A percentile compares a stretch with the other conserved stretches of the same genome.
Conservation (phyloP, 306 rosid species). For the Pachyrhizus erosus region DNA sequence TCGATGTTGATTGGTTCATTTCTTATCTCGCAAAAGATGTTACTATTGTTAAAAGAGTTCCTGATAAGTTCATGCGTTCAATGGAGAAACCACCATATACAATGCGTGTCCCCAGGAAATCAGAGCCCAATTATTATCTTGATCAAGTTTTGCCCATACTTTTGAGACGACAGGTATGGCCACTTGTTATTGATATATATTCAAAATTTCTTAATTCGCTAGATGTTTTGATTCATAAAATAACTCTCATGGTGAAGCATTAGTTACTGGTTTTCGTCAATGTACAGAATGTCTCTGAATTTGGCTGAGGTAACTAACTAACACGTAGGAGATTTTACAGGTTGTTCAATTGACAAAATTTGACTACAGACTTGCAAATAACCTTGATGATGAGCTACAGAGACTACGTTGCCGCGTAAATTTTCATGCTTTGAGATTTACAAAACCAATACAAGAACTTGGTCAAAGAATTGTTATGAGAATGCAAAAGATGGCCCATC, state of each 20-base stretch:
- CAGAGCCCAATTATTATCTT: constrained; percentile 92
- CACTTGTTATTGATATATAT: background rate
- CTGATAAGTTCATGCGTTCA: constrained; percentile 84
- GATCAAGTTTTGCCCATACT: constrained; percentile 98
- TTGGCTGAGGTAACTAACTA: constrained; percentile 39
- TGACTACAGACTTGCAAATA: constrained; percentile 92
- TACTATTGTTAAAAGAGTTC: constrained; percentile 85
- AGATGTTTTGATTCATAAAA: constrained; percentile 15
- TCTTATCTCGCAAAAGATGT: constrained; percentile 92
- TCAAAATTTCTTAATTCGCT: background rate
- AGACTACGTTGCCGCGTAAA: constrained; percentile 97
- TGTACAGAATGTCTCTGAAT: constrained; percentile 30
- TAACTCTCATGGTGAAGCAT: background rate
- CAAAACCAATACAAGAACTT: constrained; percentile 81
- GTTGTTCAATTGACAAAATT: constrained; percentile 96
- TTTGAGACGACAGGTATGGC: constrained; percentile 78
- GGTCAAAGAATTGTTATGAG: constrained; percentile 77
- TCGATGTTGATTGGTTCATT: constrained; percentile 90
- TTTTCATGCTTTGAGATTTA: constrained; percentile 89
- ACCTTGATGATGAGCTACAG: constrained; percentile 86
- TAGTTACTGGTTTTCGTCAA: constrained; percentile 5
- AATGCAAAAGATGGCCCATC: constrained; percentile 82
- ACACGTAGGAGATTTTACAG: constrained; percentile 56
- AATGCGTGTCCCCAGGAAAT: constrained; percentile 98
- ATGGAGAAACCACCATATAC: constrained; percentile 99